phyloP scores from a whole-genome alignment of 805 yeast species.

The Starmerella apicola region DNA sequence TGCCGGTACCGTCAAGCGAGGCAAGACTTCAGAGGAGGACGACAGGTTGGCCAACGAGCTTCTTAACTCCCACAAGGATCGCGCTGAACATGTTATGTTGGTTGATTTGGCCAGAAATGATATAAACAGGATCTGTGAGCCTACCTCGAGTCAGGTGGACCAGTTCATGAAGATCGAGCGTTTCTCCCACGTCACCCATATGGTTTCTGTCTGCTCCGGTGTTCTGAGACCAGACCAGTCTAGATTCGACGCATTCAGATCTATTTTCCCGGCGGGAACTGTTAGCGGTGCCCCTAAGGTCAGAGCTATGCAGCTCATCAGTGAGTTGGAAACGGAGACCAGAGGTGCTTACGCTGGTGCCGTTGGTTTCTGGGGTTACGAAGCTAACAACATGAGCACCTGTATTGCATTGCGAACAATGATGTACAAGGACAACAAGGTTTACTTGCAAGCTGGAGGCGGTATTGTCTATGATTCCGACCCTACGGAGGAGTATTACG shows the following conservation, averaged over 20 bases:
- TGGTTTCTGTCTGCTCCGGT: slow-evolving; percentile 91
- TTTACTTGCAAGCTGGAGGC: slow-evolving; percentile 96
- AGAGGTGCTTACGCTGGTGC: slow-evolving; percentile 98
- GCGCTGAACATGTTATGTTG: slow-evolving; percentile 97
- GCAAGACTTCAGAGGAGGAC: slow-evolving; percentile 83
- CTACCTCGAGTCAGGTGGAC: slow-evolving; percentile 73
- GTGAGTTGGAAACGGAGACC: slow-evolving; percentile 78
- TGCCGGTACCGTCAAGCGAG: slow-evolving; percentile 92
- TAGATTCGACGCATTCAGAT: slow-evolving; percentile 92
- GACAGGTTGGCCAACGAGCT: slow-evolving; percentile 66
- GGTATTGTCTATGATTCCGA: slow-evolving; percentile 95
- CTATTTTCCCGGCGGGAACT: slow-evolving; percentile 98
- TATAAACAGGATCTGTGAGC: slow-evolving; percentile 87
- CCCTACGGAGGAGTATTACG: slow-evolving; percentile 87
- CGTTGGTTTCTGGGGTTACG: slow-evolving; percentile 96
- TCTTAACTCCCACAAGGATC: slow-evolving; percentile 68
- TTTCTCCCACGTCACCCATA: slow-evolving; percentile 93
- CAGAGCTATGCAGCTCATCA: slow-evolving; percentile 87
- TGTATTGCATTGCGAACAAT: slow-evolving; percentile 96
- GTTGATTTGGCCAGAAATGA: slow-evolving; percentile 97
- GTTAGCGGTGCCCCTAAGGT: slow-evolving; percentile 98
- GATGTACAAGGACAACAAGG: slow-evolving; percentile 83
- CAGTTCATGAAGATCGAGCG: slow-evolving; percentile 79
- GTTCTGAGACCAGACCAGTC: slow-evolving; percentile 70
- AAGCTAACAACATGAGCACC: slow-evolving; percentile 89